Evolutionary conservation across 495 filamentous ascomycete species (phyloP), one percentile per base, ranked within the genome.

Genomic region (Penicillium simplicissimum): DNA sequence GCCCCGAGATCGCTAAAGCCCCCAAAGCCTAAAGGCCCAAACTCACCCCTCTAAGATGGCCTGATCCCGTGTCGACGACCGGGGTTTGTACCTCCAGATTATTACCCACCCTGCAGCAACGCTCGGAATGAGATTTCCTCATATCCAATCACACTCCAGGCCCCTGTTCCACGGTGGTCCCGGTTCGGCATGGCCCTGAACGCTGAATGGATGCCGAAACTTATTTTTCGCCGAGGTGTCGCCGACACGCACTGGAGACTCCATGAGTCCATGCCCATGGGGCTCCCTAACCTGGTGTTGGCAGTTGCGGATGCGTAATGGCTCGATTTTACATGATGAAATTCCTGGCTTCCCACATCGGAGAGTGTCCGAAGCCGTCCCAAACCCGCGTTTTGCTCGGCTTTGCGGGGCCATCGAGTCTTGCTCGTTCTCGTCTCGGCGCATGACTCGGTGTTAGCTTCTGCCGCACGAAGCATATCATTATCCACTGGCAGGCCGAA

Each of bases 201-300:
- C 62, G 33, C 48, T 47, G 15, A 58, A 25, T 62, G 63, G 58
- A 55, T 37, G 23, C 19, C 51, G 33, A 53, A 19, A 25, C 36
- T 14, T 11, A 60, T 9, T 34, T 62, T 70, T 70, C 62, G 33
- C 64, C 69, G 67, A 72, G 11, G 59, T 62, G 51, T 60, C 67
- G 21, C 69, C 67, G 69, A 60, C 28, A 23, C 23, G 34, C 35
- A 36, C 57, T 54, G 54, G 47, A 52, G 21, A 61, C 69, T 69
- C 69, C 69, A 60, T 57, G 69, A 7, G 28, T 25, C 28, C 28
- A 31, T 31, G 25, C 25, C 25, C 25, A 28, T 28, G 67, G 67
- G 69, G 63, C 53, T 52, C 68, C 52, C 55, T 49, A 64, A 25
- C 45, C 34, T 36, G 13, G 42, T 37, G 33, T 49, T n/a, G n/a